These are phyloP conservation scores for Dictyostelium purpureum DNA, from an alignment of 78 protist genomes.

Conservation along the genomic window DNA sequence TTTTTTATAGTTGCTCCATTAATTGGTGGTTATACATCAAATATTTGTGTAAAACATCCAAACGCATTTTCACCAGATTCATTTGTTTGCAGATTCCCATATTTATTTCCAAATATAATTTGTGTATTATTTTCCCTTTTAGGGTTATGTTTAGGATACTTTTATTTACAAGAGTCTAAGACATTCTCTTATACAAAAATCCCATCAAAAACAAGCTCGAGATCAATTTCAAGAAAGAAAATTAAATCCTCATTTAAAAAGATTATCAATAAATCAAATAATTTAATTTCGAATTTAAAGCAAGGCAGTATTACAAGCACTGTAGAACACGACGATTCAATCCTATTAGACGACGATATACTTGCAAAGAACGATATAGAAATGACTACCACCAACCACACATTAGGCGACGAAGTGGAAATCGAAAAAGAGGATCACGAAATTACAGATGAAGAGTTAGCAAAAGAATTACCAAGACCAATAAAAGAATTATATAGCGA, in stretches of 20 bases:
- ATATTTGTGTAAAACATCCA: slow-evolving; percentile 48
- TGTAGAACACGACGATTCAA: no score
- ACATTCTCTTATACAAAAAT: background rate
- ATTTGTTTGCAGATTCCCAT: slow-evolving; percentile 52
- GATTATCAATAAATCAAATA: background rate
- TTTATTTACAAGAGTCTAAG: slow-evolving; percentile 38
- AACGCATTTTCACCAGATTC: background rate
- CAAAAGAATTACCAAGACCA: slow-evolving; percentile 6
- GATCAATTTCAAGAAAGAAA: background rate
- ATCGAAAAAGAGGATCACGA: background rate
- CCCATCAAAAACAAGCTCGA: background rate
- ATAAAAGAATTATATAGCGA: background rate
- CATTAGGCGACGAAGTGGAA: background rate
- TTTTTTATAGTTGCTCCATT: slow-evolving; percentile 64
- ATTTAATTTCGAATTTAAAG: no score
- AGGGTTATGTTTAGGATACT: background rate
- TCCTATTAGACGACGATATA: background rate
- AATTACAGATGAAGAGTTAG: slow-evolving; percentile 4
- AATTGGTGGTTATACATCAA: slow-evolving; percentile 60
- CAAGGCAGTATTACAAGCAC: no score
- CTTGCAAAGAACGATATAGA: no score
- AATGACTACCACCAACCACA: background rate
- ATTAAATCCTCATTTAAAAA: no score
- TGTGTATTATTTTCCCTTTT: slow-evolving; percentile 3
- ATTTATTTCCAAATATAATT: slow-evolving; percentile 52